phyloP scores from a whole-genome alignment of 306 rosid species.

The Cicer yamashitae region DNA sequence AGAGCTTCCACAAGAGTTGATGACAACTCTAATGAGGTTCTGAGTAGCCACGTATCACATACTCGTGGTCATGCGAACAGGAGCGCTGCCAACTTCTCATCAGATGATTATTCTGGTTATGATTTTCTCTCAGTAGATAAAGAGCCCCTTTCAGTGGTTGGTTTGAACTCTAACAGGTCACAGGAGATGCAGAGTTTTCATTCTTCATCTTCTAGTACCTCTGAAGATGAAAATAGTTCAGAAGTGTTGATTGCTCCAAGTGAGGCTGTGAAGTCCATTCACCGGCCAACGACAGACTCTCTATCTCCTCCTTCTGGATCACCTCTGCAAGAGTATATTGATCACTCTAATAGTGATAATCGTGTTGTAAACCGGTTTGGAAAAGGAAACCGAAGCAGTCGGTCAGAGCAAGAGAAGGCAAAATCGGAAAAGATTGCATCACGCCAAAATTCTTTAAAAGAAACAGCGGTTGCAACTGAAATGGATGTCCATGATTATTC shows the following conservation, averaged over 20 bases:
- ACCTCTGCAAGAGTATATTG: slow-evolving; percentile 80
- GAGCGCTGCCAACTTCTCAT: slow-evolving; percentile 71
- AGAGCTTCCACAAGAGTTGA: slow-evolving; percentile 51
- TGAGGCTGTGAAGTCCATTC: slow-evolving; percentile 55
- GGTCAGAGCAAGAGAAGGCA: slow-evolving; percentile 88
- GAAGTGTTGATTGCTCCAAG: slow-evolving; percentile 56
- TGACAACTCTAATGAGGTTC: slow-evolving; percentile 55
- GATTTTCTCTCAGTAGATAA: slow-evolving; percentile 85
- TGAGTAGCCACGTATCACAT: slow-evolving; percentile 50
- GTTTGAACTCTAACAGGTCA: slow-evolving; percentile 61
- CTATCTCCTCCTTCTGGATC: slow-evolving; percentile 85
- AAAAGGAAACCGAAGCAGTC: slow-evolving; percentile 83
- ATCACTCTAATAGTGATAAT: slow-evolving; percentile 61
- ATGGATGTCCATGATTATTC: slow-evolving; percentile 92
- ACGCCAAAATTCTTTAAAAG: slow-evolving; percentile 85
- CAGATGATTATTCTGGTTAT: slow-evolving; percentile 90
- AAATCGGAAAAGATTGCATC: slow-evolving; percentile 69
- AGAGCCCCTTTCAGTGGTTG: slow-evolving; percentile 60
- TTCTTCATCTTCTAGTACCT: slow-evolving; percentile 73
- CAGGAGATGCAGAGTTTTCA: slow-evolving; percentile 74
- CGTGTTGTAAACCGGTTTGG: slow-evolving; percentile 67
- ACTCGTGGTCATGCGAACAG: slow-evolving; percentile 53
- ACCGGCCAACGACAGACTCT: slow-evolving; percentile 53
- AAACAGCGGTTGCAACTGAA: slow-evolving; percentile 80
- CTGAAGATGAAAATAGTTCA: slow-evolving; percentile 81